phyloP scores from a whole-genome alignment of 306 rosid genomes.

The Vicia villosa region DNA sequence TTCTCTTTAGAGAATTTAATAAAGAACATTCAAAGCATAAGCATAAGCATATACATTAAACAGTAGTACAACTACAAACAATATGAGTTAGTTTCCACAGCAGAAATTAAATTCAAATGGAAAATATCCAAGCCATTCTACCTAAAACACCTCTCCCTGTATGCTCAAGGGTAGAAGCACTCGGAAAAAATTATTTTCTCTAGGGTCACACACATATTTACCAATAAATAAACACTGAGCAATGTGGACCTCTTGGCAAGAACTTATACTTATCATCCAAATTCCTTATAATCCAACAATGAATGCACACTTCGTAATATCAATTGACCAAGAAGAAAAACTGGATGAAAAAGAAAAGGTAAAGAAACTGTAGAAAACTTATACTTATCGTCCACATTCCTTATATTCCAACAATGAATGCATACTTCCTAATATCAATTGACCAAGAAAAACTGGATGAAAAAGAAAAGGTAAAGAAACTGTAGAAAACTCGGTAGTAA shows the following conservation, averaged over 20 bases:
- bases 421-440: background rate
- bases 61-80: conserved; percentile 10
- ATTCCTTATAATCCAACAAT: conserved; percentile 31
- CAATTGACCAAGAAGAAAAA: conserved; percentile 26
- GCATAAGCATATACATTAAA: background rate
- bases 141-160: background rate
- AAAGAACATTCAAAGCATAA: conserved; percentile 4
- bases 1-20: background rate
- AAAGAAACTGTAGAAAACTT: conserved; percentile 15
- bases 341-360: conserved; percentile 15
- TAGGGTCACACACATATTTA: conserved; percentile 16
- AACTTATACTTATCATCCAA: conserved; percentile 17
- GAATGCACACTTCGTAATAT: conserved; percentile 3
- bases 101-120: conserved; percentile 27
- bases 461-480: conserved; percentile 20
- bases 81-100: background rate
- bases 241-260: background rate
- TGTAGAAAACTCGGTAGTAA: conserved; percentile 26
- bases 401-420: conserved; percentile 24
- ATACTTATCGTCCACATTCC: conserved; percentile 24
- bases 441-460: conserved; percentile 19
- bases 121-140: conserved; percentile 8
- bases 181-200: background rate
- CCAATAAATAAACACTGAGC: conserved; percentile 20
- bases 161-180: background rate